Percentiles rank a stretch among this genome's conserved stretches.
Conservation (phyloP, 78 protist species). For the Dictyostelium capitatum region DNA sequence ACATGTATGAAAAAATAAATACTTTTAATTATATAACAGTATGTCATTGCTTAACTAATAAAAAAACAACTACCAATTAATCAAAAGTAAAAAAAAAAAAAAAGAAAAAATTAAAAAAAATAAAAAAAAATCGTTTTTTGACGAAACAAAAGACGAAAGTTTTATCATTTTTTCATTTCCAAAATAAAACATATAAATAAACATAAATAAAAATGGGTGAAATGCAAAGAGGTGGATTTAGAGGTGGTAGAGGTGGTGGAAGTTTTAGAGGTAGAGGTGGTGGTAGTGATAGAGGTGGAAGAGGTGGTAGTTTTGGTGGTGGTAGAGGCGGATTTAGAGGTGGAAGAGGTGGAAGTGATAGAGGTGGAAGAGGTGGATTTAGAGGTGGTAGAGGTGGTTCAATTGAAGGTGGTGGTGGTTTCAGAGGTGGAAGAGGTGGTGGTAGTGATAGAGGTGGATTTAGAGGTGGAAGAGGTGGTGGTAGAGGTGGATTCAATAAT, state of each 20-base stretch:
- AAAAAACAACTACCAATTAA: too few species aligned
- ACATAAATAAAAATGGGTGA: conserved; percentile 1
- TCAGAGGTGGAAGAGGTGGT: conserved; percentile 24
- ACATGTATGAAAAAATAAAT: too few species aligned
- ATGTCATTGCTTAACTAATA: too few species aligned
- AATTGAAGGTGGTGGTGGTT: not conserved
- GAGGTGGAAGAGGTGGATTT: conserved; percentile 28
- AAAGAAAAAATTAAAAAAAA: conserved; percentile 2
- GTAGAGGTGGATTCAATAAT: conserved; percentile 12
- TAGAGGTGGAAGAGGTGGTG: conserved; percentile 4
- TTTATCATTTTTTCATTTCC: not conserved
- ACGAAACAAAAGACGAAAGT: not conserved
- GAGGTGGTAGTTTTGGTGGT: conserved; percentile 9
- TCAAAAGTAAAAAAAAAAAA: not conserved
- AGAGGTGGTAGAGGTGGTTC: conserved; percentile 8
- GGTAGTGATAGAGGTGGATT: conserved; percentile 13
- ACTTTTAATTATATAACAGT: too few species aligned
- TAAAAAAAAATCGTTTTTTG: not conserved
- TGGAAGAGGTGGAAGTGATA: not conserved
- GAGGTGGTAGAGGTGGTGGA: conserved; percentile 19
- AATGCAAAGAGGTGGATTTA: conserved; percentile 24
- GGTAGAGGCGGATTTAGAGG: conserved; percentile 21
- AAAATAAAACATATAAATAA: not conserved
- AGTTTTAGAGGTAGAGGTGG: not conserved
- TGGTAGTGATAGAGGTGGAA: conserved; percentile 13